Percentiles rank a stretch among this genome's conserved stretches.
Evolutionary conservation across 305 asterid genomes (phyloP).

Genomic region (Vinca major): DNA sequence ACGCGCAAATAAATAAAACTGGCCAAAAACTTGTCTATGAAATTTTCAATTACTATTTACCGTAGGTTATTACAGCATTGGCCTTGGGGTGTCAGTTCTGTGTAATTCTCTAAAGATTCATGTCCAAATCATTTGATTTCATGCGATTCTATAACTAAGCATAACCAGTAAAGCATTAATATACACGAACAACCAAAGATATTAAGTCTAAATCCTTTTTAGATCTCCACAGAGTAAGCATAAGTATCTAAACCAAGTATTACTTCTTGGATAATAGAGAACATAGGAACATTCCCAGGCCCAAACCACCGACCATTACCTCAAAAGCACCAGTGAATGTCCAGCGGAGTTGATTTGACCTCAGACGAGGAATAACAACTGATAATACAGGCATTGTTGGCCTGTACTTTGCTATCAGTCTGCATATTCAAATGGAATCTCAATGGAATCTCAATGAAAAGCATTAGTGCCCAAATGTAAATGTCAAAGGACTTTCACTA

Average conservation of each 20-base stretch:
- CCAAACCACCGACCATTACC: conserved; percentile 28
- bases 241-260: not conserved
- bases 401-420: conserved; percentile 77
- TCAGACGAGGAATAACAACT: conserved; percentile 69
- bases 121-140: not conserved
- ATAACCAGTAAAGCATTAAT: not conserved
- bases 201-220: not conserved
- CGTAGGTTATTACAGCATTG: not conserved
- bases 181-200: not conserved
- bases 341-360: conserved; percentile 75
- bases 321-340: conserved; percentile 68
- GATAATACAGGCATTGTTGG: conserved; percentile 80
- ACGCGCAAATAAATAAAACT: not conserved
- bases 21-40: not conserved
- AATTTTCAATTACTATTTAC: not conserved
- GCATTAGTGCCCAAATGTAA: not conserved
- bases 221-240: not conserved
- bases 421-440: conserved; percentile 22
- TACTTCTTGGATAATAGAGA: not conserved
- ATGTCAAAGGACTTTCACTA: not conserved
- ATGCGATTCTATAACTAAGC: not conserved
- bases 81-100: not conserved
- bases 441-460: not conserved
- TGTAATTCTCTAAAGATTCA: not conserved
- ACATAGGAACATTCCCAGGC: not conserved